Conservation (phyloP, 345 rosid species). For the Gossypium mustelinum region DNA sequence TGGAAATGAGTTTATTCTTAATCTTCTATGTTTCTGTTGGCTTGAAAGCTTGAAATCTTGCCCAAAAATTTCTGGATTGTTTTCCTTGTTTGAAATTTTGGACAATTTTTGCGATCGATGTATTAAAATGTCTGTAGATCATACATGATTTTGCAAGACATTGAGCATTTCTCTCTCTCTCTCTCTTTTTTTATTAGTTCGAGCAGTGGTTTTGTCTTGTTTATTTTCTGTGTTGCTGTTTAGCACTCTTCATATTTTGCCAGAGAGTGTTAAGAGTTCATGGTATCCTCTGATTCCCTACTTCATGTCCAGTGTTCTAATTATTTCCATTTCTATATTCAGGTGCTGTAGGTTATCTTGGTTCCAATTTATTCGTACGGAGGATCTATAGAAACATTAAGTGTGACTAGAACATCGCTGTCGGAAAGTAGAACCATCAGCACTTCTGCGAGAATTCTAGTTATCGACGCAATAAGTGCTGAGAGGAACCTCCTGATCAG, state of each 20-base stretch:
- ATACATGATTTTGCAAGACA: background rate
- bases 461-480: conserved; percentile 23
- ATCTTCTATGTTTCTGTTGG: background rate
- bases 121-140: background rate
- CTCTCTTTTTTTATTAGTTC: background rate
- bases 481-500: conserved; percentile 31
- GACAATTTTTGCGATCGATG: background rate
- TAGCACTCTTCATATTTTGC: background rate
- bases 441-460: conserved; percentile 29
- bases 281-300: background rate
- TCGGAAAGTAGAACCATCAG: conserved; percentile 13
- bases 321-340: conserved; percentile 18
- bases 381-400: conserved; percentile 97
- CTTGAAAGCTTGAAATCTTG: background rate
- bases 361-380: conserved; percentile 84
- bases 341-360: conserved; percentile 92
- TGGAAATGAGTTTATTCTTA: background rate
- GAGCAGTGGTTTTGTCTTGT: background rate
- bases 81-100: background rate
- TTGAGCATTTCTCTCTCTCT: background rate
- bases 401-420: conserved; percentile 53
- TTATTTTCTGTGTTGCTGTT: background rate
- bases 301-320: background rate
- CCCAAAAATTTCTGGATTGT: background rate
- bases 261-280: background rate